Conservation (phyloP, 2,329 filamentous ascomycete species). For the Diaporthe sp. region DNA sequence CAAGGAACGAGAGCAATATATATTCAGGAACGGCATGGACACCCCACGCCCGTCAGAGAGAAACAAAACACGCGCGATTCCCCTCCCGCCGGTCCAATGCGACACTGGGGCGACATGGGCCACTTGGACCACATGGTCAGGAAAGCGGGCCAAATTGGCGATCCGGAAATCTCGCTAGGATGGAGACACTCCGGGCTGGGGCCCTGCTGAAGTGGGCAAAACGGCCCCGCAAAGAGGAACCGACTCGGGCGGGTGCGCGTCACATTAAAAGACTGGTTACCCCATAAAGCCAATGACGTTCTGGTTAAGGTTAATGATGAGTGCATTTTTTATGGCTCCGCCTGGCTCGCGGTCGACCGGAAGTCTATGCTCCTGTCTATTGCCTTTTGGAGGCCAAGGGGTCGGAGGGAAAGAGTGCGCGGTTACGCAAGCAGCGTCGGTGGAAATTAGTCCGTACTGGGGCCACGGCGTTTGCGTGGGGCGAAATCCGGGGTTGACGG, state of each 20-base stretch:
- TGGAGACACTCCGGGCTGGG: constrained; percentile 23
- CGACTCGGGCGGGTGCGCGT: not conserved
- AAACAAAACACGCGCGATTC: constrained; percentile 15
- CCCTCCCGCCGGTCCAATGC: constrained; percentile 16
- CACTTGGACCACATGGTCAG: not conserved
- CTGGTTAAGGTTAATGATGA: constrained; percentile 11
- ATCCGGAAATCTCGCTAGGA: constrained; percentile 29
- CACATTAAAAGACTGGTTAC: not conserved
- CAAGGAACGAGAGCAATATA: constrained; percentile 23
- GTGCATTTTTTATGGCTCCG: not conserved
- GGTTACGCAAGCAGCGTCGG: not conserved
- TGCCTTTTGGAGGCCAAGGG: not conserved
- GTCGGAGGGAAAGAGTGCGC: not conserved
- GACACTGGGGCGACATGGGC: constrained; percentile 14
- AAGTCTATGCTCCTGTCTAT: not conserved
- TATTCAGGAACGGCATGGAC: constrained; percentile 23
- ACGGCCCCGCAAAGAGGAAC: constrained; percentile 9
- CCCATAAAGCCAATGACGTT: constrained; percentile 3
- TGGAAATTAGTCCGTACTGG: constrained; percentile 16
- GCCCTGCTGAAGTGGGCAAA: not conserved
- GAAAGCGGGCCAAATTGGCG: constrained; percentile 14
- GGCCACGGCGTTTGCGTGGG: constrained; percentile 1
- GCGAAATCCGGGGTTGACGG: not conserved
- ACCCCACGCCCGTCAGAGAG: constrained; percentile 11
- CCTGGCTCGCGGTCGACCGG: constrained; percentile 19